These are phyloP conservation scores for Magnaporthiopsis incrustans DNA, from an alignment of 2,329 filamentous ascomycete genomes.

Conservation along the genomic window DNA sequence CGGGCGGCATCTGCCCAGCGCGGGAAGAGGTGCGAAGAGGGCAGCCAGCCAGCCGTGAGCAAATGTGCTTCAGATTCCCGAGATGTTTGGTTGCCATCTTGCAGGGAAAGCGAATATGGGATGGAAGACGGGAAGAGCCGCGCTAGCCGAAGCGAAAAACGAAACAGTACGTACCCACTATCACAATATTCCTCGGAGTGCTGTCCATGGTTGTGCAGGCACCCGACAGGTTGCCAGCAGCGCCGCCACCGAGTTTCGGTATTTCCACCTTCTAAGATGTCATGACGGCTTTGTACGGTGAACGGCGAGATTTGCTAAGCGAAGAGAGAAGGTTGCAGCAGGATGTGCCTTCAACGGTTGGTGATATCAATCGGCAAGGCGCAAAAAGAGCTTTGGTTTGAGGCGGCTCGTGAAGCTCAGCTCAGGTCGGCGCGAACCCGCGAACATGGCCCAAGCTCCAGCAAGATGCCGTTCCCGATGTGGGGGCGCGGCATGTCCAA, in stretches of 20 bases:
- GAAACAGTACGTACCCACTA: conserved; percentile 29
- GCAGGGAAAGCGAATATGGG: neutral
- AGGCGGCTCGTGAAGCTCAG: neutral
- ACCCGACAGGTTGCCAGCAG: neutral
- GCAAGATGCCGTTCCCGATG: neutral
- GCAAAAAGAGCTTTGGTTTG: neutral
- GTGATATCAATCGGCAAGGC: neutral
- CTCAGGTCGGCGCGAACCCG: neutral
- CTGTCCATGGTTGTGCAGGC: conserved; percentile 15
- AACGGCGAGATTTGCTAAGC: neutral
- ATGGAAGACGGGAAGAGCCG: neutral
- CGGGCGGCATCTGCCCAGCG: neutral
- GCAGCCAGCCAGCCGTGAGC: neutral
- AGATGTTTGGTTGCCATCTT: neutral
- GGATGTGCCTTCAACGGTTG: neutral
- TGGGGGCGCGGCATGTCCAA: neutral
- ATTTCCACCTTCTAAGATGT: neutral
- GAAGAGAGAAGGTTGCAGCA: neutral
- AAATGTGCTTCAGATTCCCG: neutral
- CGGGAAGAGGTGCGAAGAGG: neutral
- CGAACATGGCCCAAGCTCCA: neutral
- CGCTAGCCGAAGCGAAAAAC: neutral
- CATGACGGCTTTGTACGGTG: neutral
- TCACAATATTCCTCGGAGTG: conserved; percentile 34
- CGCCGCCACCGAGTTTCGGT: neutral